Percentiles rank a stretch among this genome's conserved stretches.
These are phyloP conservation scores for Zasmidium angulare DNA, from an alignment of 2,329 filamentous ascomycete genomes.

Conservation along the genomic window DNA sequence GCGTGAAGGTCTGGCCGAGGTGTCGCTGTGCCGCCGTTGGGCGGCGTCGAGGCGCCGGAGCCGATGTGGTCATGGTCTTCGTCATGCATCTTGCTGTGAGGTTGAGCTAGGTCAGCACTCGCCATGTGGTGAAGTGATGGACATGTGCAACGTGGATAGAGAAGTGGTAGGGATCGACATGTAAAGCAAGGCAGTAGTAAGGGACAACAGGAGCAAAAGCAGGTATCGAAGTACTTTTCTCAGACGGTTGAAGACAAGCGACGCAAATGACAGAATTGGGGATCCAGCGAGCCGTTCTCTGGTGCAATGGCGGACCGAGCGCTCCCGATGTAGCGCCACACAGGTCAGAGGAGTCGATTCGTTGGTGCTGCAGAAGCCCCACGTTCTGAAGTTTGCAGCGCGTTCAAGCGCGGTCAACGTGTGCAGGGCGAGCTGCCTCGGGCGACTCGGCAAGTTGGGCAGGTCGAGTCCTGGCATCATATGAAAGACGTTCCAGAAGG, in stretches of 20 bases:
- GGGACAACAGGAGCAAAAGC: not conserved
- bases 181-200: constrained; percentile 11
- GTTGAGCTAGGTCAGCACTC: constrained; percentile 26
- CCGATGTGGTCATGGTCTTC: constrained; percentile 75
- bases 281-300: constrained; percentile 5
- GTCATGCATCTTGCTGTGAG: constrained; percentile 49
- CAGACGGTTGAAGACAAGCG: not conserved
- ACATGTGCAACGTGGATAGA: constrained; percentile 12
- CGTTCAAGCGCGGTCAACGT: not conserved
- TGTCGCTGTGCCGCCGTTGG: constrained; percentile 73
- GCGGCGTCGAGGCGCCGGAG: constrained; percentile 78
- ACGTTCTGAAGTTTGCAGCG: constrained; percentile 4
- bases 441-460: not conserved
- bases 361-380: constrained; percentile 2
- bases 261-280: constrained; percentile 7
- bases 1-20: constrained; percentile 82
- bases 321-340: constrained; percentile 2
- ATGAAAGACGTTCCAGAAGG: constrained; percentile 1
- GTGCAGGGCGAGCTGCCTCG: not conserved
- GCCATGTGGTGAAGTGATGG: constrained; percentile 22
- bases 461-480: not conserved
- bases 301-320: constrained; percentile 1
- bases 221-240: not conserved
- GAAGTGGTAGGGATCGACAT: constrained; percentile 17
- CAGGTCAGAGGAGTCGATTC: not conserved